Evolutionary conservation across 345 rosid genomes (phyloP), one percentile per base, ranked within the genome.

Genomic region (Microcos paniculata): DNA sequence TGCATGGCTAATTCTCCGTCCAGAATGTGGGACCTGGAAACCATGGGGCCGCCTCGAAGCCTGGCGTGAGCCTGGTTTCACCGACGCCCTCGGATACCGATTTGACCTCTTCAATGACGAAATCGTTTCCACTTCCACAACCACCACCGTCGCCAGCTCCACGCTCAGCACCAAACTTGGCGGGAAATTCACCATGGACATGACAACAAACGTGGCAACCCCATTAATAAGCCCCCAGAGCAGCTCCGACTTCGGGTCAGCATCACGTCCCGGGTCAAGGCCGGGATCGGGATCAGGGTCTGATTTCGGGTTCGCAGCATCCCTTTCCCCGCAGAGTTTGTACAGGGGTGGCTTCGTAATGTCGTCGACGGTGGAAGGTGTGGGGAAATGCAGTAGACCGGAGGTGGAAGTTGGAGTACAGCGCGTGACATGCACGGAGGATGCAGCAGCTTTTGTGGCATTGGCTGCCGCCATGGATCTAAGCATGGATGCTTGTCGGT

Each of bases 401-500:
- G 91, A 86, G 80, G 96, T 95, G 71, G 99, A 92, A 79, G 86
- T 95, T 0, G 97, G 99, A 6, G 91, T 93, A 61, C 90, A 88
- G 78, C 97, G 93, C 84, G 99, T 95, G 93, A 91, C 88, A 31
- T 95, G 99, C 85, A 93, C 91, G 59, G 99, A 93, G 92, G 99
- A 95, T 52, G 99, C 98, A 62, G 99, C 99, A 0, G 98, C 88
- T 1, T 92, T 82, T 76, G 98, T 93, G 88, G 99, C 98, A 1
- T 52, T 95, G 38, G 96, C 97, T 4, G 98, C 99, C 24, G 99
- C 99, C 6, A 84, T 95, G 89, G 99, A 95, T 87, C 94, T 95
- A 21, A 90, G 99, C 78, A 82, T 89, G 93, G 98, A 95, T 73
- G 99, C 99, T 45, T 95, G 99, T 78, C 87, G 72, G 77, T 51